A percentile compares a stretch with the other conserved stretches of the same genome.
Evolutionary conservation across 2,329 filamentous ascomycete genomes (phyloP).

Genomic region (Neopestalotiopsis sp.): DNA sequence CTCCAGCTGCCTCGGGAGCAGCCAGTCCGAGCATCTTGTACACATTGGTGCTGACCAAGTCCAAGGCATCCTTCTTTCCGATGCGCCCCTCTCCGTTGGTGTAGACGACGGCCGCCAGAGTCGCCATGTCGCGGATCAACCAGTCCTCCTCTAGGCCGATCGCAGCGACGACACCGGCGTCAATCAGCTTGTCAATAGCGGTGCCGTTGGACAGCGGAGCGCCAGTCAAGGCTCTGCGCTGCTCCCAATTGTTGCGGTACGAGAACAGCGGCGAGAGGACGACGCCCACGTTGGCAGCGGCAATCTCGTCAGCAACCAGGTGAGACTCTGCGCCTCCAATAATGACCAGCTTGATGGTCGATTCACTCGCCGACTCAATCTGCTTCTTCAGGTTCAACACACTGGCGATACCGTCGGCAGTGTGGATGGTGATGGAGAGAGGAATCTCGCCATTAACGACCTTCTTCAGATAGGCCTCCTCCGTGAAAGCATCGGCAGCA

Average conservation of each 20-base stretch:
- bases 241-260: conserved; percentile 62
- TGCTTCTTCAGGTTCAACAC: conserved; percentile 62
- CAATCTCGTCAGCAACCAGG: conserved; percentile 63
- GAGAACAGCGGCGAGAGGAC: conserved; percentile 65
- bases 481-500: conserved; percentile 47
- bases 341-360: conserved; percentile 56
- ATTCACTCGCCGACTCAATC: conserved; percentile 48
- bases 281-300: conserved; percentile 60
- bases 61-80: conserved; percentile 58
- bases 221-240: conserved; percentile 65
- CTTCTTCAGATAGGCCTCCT: conserved; percentile 54
- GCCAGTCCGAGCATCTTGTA: conserved; percentile 61
- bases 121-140: conserved; percentile 62
- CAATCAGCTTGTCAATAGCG: conserved; percentile 59
- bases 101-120: conserved; percentile 64
- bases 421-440: conserved; percentile 64
- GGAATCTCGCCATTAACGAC: conserved; percentile 60
- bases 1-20: conserved; percentile 32
- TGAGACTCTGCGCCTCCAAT: conserved; percentile 68
- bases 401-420: conserved; percentile 66
- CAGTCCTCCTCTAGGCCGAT: conserved; percentile 67
- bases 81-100: conserved; percentile 62
- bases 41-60: conserved; percentile 61
- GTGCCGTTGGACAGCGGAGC: conserved; percentile 72
- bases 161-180: conserved; percentile 62